Evolutionary conservation across 768 basidiomycete genomes (phyloP), one percentile per base, ranked within the genome.

Genomic region (Kwoniella sp.): DNA sequence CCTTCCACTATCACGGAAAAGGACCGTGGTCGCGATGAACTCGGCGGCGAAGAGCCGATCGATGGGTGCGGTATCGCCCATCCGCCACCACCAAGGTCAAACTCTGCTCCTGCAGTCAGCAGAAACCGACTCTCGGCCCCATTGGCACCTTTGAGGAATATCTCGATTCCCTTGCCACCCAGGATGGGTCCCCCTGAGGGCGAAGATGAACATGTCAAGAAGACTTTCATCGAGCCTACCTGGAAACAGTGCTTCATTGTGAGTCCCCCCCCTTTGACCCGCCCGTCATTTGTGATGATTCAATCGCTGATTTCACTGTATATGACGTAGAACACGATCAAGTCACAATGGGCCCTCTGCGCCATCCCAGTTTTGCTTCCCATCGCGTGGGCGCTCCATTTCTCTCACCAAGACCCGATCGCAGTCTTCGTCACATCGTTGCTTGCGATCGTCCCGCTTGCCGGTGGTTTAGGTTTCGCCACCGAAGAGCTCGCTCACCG

Each of bases 401-500:
- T 77, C 70, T 63, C 72, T 9, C 66, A 76, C 33, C 69, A 71
- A 24, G 62, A 64, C 50, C 81, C 77, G 50, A 78, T 82, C 13
- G 84, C 83, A 44, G 77, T 83, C 51, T 86, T 85, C 72, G 71
- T 84, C 33, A 82, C 82, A 59, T 83, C 83, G 1, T 75, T 82
- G 50, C 71, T 86, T 25, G 83, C 81, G 7, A 82, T 85, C 71
- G 76, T 85, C 36, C 85, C 84, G 0, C 80, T 85, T 46, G 73
- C 73, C 12, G 73, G 67, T 30, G 70, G 68, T 37, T 61, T 72
- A 13, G 62, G 68, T 54, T 71, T 69, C 53, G 71, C 71, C 27
- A 85, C 85, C 0, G 85, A 85, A 67, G 82, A 84, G 68, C 82
- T 85, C 44, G 83, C 84, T 0, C 70, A 83, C 12, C 79, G 82